These are phyloP conservation scores for Fomitopsis pulvina DNA, from an alignment of 768 basidiomycete genomes.

Conservation along the genomic window DNA sequence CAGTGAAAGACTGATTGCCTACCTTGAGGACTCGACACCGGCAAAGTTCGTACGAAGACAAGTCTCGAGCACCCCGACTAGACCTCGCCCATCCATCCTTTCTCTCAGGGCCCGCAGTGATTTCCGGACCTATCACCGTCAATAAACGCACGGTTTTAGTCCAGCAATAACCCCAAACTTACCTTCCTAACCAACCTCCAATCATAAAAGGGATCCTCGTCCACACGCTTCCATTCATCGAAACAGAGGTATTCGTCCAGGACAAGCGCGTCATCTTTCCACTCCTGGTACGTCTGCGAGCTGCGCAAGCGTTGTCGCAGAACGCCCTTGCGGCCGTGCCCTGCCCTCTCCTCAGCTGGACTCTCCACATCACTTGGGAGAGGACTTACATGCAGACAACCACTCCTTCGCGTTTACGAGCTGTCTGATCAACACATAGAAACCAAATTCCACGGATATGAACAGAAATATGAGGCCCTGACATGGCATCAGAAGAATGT, in stretches of 20 bases:
- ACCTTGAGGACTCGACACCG: slow-evolving; percentile 82
- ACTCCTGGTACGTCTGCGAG: slow-evolving; percentile 79
- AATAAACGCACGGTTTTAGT: not conserved
- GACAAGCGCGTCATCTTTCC: slow-evolving; percentile 74
- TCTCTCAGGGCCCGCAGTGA: slow-evolving; percentile 68
- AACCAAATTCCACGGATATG: slow-evolving; percentile 77
- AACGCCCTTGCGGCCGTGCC: slow-evolving; percentile 79
- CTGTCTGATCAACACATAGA: slow-evolving; percentile 86
- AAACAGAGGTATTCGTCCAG: slow-evolving; percentile 83
- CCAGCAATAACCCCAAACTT: not conserved
- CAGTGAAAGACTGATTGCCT: slow-evolving; percentile 2
- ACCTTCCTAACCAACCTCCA: slow-evolving; percentile 82
- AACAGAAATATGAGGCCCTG: slow-evolving; percentile 80
- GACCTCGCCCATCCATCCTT: slow-evolving; percentile 75
- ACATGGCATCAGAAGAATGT: not conserved
- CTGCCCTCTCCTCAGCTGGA: slow-evolving; percentile 29
- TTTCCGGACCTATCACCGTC: slow-evolving; percentile 50
- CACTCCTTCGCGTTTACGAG: slow-evolving; percentile 94
- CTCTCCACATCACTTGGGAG: not conserved
- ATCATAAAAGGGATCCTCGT: slow-evolving; percentile 90
- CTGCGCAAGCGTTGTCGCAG: slow-evolving; percentile 71
- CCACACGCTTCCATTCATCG: slow-evolving; percentile 82
- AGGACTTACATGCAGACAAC: slow-evolving; percentile 70
- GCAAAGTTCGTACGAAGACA: slow-evolving; percentile 92
- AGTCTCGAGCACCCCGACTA: slow-evolving; percentile 86